A percentile compares a stretch with the other conserved stretches of the same genome.
These are phyloP conservation scores for Coelastrella sp. DNA, from an alignment of 139 green algal species.

Conservation along the genomic window DNA sequence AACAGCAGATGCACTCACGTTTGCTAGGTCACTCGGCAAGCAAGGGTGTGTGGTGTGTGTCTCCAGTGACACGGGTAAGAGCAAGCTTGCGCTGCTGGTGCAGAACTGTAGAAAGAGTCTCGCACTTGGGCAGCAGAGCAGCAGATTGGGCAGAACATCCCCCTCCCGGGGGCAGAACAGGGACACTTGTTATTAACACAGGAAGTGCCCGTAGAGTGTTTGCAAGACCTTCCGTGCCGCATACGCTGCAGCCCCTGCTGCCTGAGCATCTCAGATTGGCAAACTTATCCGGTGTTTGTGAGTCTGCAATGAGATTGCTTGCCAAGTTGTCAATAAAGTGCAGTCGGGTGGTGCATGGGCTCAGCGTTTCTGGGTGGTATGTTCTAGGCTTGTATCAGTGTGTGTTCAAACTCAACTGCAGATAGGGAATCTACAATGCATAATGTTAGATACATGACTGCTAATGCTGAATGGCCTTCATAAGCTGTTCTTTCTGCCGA, in stretches of 20 bases:
- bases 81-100: not conserved
- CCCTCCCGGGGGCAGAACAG: not conserved
- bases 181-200: not conserved
- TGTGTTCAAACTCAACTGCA: too few relatives aligned
- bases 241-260: constrained; percentile 4
- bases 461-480: too few relatives aligned
- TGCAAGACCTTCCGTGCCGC: not conserved
- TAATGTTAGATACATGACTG: too few relatives aligned
- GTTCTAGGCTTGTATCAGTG: too few relatives aligned
- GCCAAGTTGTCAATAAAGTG: too few relatives aligned
- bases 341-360: too few relatives aligned
- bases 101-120: not conserved
- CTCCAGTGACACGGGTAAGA: constrained; percentile 9
- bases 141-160: not conserved
- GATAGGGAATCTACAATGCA: too few relatives aligned
- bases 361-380: too few relatives aligned
- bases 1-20: not conserved
- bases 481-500: too few relatives aligned
- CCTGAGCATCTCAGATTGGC: too few relatives aligned
- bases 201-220: not conserved
- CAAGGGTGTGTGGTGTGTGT: not conserved
- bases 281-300: too few relatives aligned
- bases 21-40: not conserved
- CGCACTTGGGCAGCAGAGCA: not conserved
- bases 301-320: too few relatives aligned